Base-by-base conservation (phyloP, 2,329 filamentous ascomycete species). In the Talaromyces sp. region DNA sequence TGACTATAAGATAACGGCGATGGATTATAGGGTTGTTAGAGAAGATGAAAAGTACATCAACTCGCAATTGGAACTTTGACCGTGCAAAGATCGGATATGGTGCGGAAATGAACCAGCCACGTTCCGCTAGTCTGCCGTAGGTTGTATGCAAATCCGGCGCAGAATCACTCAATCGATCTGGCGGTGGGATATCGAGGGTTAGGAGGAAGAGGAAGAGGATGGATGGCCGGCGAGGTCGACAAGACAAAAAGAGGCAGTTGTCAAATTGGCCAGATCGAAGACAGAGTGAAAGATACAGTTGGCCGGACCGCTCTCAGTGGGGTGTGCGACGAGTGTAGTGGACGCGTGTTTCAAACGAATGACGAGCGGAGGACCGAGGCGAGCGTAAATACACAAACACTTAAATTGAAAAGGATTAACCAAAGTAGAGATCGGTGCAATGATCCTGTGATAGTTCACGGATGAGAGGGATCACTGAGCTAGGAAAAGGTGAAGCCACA, bases 321-420 rank as follows among this genome's bases (percentile, higher is more conserved):
- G 43, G 52, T 51, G 41, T 50, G 50, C 40, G 35, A 45, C 35
- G 40, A 58, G 56, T 50, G 54, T 36, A 15, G 53, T 57, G 56
- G 56, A 59, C 57, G 60, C 60, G 60, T 56, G 57, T 56, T 60
- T 60, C 54, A 62, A 62, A 60, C 60, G 60, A 62, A 50, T 62
- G 60, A 62, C 58, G 39, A 41, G 17, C 21, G 28, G 45, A 36
- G 35, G 25, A 54, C 52, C 31, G 35, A 39, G 19, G 22, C 50
- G 11, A 56, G 36, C 17, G 33, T 37, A 46, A 31, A 41, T 10
- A 43, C 28, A 46, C n/a, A 28, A 28, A 28, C 25, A 28, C 25
- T 28, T 3, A 28, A 28, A 28, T 28, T n/a, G n/a, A 7, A 28
- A 28, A 28, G 3, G 25, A 25, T 45, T 35, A 48, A n/a, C n/a